A percentile compares a stretch with the other conserved stretches of the same genome.
phyloP scores from a whole-genome alignment of 495 filamentous ascomycete genomes.

The Neurospora intermedia region DNA sequence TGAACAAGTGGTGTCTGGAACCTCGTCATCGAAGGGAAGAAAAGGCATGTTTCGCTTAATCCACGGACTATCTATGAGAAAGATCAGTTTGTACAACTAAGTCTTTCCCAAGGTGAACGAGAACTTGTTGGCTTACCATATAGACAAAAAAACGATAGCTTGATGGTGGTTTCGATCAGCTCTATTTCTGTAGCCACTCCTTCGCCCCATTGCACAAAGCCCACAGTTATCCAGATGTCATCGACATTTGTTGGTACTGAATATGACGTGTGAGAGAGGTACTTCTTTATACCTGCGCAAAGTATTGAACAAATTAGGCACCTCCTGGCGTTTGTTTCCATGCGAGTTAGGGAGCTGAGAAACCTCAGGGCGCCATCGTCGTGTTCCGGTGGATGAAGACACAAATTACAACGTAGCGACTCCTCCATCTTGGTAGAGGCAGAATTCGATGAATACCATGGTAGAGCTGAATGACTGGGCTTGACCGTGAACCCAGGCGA shows the following conservation, averaged over 20 bases:
- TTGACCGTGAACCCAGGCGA: no score
- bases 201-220: neutral
- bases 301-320: neutral
- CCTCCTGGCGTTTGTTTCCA: neutral
- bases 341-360: neutral
- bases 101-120: no score
- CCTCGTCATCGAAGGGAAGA: neutral
- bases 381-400: neutral
- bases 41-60: neutral
- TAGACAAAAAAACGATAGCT: constrained; percentile 1
- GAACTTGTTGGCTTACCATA: neutral
- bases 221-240: no score
- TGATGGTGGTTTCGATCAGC: neutral
- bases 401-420: neutral
- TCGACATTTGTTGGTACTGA: neutral
- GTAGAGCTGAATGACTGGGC: no score
- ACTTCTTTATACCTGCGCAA: neutral
- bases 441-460: no score
- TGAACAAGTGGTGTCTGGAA: neutral
- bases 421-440: no score
- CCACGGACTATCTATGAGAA: neutral
- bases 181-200: neutral
- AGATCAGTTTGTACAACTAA: neutral
- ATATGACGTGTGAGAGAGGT: neutral
- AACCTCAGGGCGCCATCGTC: neutral